Evolutionary conservation across 2,329 filamentous ascomycete species (phyloP).

Genomic region (Colletotrichum godetiae): DNA sequence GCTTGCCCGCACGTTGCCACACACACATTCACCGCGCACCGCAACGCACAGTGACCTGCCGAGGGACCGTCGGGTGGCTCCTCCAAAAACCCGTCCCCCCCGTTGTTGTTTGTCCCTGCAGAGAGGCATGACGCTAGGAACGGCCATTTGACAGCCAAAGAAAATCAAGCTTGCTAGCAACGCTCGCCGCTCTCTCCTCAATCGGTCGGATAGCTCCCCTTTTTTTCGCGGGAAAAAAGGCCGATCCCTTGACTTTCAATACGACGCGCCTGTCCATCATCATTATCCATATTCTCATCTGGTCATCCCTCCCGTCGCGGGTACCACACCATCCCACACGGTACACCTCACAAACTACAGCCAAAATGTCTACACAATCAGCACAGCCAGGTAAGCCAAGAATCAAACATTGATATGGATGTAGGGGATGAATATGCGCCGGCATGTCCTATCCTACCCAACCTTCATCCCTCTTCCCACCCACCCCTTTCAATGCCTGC

Average conservation of each 20-base stretch:
- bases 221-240: constrained; percentile 27
- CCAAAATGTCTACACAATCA: constrained; percentile 38
- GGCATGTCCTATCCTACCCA: constrained; percentile 7
- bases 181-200: constrained; percentile 10
- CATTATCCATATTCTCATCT: constrained; percentile 18
- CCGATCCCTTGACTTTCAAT: constrained; percentile 29
- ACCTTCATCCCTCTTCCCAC: constrained; percentile 28
- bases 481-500: constrained; percentile 35
- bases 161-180: constrained; percentile 30
- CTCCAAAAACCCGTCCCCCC: constrained; percentile 22
- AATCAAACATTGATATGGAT: constrained; percentile 13
- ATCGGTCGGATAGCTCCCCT: constrained; percentile 18
- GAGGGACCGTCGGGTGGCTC: constrained; percentile 25
- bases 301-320: constrained; percentile 23
- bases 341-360: constrained; percentile 17
- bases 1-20: neutral
- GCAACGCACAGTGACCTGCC: constrained; percentile 15
- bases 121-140: constrained; percentile 34
- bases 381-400: constrained; percentile 39
- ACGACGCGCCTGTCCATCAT: constrained; percentile 32
- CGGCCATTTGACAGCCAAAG: constrained; percentile 26
- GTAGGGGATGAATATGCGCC: constrained; percentile 22
- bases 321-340: constrained; percentile 17
- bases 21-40: neutral
- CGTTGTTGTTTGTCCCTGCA: constrained; percentile 23